phyloP scores from a whole-genome alignment of 352 stramenopile genomes.

The Stramenopiles sp. region DNA sequence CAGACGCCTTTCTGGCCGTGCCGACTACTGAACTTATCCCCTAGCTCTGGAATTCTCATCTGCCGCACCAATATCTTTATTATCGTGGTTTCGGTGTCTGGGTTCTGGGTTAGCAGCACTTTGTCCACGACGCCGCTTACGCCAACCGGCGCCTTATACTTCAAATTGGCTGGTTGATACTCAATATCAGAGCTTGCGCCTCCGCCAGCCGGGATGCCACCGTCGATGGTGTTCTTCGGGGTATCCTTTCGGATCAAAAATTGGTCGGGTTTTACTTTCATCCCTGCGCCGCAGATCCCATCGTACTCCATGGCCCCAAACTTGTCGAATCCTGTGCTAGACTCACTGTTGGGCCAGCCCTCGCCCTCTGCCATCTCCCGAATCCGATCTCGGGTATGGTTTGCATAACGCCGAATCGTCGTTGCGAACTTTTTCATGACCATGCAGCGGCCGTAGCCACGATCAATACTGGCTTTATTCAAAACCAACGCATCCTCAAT shows the following conservation, averaged over 20 bases:
- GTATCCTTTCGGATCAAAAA: constrained; percentile 98
- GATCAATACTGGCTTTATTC: constrained; percentile 87
- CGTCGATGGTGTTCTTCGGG: constrained; percentile 69
- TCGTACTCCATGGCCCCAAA: constrained; percentile 85
- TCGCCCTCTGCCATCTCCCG: constrained; percentile 66
- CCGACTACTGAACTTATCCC: constrained; percentile 98
- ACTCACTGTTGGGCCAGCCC: constrained; percentile 32
- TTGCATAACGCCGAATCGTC: constrained; percentile 88
- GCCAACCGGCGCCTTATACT: not conserved
- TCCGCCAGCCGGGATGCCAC: not conserved
- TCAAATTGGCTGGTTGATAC: not conserved
- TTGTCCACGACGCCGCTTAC: constrained; percentile 2
- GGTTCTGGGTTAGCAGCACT: constrained; percentile 1
- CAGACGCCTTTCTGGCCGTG: constrained; percentile 99
- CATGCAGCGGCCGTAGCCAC: constrained; percentile 95
- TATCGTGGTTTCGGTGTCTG: not conserved
- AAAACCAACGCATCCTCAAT: constrained; percentile 99
- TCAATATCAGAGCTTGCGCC: constrained; percentile 3
- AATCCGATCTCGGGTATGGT: constrained; percentile 83
- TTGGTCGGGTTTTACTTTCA: constrained; percentile 54
- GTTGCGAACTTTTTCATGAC: constrained; percentile 94
- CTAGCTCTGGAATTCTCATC: constrained; percentile 84
- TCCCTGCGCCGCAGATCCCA: constrained; percentile 69
- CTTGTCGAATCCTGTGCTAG: constrained; percentile 43
- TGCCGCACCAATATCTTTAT: constrained; percentile 94